Base-by-base conservation (phyloP, 2,329 filamentous ascomycete genomes). In the Colletotrichum lindemuthianum region DNA sequence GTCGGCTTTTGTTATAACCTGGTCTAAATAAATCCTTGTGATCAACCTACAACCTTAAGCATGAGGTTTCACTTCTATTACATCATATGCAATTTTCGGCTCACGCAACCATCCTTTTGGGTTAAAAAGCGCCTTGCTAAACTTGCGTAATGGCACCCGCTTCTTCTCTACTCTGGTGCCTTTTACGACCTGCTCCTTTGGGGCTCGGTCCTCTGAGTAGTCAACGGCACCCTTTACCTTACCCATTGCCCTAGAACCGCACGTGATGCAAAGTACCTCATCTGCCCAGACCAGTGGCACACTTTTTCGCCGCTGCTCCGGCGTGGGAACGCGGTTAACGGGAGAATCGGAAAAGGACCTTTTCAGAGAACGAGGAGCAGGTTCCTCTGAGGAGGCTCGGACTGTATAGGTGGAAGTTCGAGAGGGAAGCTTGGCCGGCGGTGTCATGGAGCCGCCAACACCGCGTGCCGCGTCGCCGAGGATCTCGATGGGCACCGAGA, bases 211-310 rank as follows among this genome's bases (percentile, higher is more conserved):
- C 16, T 10, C n/a, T 15, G 4, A 32, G 3, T 33, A 13, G 9
- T 39, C 32, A 2, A 34, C 24, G 32, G 15, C 47, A 11, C 5
- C 2, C 16, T 10, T 24, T 47, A 13, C 16, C 10, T 33, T 24
- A 5, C 45, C 53, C 47, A 52, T 39, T 3, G 60, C 60, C 8
- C 54, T 40, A 34, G 52, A 37, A 4, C 59, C 51, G n/a, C 59
- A 66, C 3, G 47, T 66, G 11, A 48, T 53, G 52, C 59, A 63
- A 11, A 51, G 13, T 11, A 47, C 34, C 13, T 55, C 44, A 32
- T 61, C 36, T 16, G 51, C n/a, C 12, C 40, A 39, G 36, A 52
- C 51, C 7, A 41, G 24, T 3, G 47, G 4, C 13, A 50, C 16
- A 1, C 24, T 24, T 24, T 24, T 24, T 56, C 52, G 58, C 51